Conservation (phyloP, 2,329 filamentous ascomycete genomes). For the Cladosporium oxysporum region DNA sequence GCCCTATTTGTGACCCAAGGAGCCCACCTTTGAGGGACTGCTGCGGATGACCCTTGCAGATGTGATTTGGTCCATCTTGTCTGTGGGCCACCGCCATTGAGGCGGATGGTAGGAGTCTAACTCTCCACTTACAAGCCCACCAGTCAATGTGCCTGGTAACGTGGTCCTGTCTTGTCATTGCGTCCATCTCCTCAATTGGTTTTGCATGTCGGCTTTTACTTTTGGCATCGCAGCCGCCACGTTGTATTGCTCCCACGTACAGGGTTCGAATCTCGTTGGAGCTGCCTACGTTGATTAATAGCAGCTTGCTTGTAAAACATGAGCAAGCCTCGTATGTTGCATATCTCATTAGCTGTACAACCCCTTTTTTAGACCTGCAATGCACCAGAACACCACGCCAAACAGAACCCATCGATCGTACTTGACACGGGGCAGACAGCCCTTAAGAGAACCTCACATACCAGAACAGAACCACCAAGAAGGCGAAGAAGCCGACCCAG, state of each 20-base stretch:
- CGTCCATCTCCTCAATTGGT: neutral
- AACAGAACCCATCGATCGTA: neutral
- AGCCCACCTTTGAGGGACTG: neutral
- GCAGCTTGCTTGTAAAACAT: neutral
- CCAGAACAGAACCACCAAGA: slow-evolving; percentile 78
- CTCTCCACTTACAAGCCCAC: no score
- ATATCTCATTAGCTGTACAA: slow-evolving; percentile 18
- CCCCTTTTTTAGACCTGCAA: neutral
- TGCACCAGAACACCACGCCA: slow-evolving; percentile 16
- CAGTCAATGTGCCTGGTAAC: no score
- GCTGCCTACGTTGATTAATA: no score
- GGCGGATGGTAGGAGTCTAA: no score
- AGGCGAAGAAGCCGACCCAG: slow-evolving; percentile 86
- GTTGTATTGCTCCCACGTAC: neutral
- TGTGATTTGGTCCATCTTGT: no score
- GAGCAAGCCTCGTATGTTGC: neutral
- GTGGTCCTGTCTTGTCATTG: neutral
- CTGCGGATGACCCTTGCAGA: no score
- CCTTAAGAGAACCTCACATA: slow-evolving; percentile 78
- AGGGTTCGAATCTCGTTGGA: neutral
- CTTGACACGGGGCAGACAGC: neutral
- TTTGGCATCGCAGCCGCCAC: neutral
- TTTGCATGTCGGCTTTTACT: neutral
- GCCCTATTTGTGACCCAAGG: neutral
- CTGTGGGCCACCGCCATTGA: no score